Evolutionary conservation across 495 filamentous ascomycete genomes (phyloP), one percentile per base, ranked within the genome.

Genomic region (Viridothelium virens): DNA sequence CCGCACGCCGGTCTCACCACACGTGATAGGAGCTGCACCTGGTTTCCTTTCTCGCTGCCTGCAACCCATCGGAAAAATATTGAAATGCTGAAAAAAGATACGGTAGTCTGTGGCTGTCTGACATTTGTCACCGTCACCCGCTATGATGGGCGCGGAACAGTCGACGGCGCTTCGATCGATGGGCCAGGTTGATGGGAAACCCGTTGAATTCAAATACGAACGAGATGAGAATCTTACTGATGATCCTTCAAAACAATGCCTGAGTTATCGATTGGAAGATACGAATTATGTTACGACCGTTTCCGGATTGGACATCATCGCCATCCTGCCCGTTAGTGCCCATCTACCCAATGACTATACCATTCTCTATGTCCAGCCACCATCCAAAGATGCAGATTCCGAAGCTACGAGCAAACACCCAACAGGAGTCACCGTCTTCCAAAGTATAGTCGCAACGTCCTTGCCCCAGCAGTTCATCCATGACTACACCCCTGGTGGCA

Each of bases 161-260:
- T 66, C 64, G 2, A 66, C n/a, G 48, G 37, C 34, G 14, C 36
- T 65, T 7, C 50, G 38, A 14, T 48, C 56, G 39, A 69, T 38
- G 25, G 69, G 69, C 38, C 41, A 71, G 53, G 67, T 71, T 18
- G 67, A 71, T 53, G 69, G 69, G 6, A 47, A 65, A 31, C 61
- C 61, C 2, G 69, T 69, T 9, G 68, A 63, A 2, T 69, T 71
- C 61, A 64, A 61, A 14, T 68, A 68, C 44, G 36, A 18, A 36
- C n/a, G 53, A 33, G 53, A 59, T 59, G 53, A 59, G 14, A 59
- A 59, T 36, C 14, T 7, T 11, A 2, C 31, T 33, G 6, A 36
- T 36, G 53, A 59, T 34, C n/a, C 53, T 5, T 59, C 53, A 4
- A 59, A 59, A 36, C 18, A 59, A 9, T 59, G 25, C 10, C 36